Evolutionary conservation across 2,329 filamentous ascomycete species (phyloP), one percentile per base, ranked within the genome.

Genomic region (Aaosphaeria arxii): DNA sequence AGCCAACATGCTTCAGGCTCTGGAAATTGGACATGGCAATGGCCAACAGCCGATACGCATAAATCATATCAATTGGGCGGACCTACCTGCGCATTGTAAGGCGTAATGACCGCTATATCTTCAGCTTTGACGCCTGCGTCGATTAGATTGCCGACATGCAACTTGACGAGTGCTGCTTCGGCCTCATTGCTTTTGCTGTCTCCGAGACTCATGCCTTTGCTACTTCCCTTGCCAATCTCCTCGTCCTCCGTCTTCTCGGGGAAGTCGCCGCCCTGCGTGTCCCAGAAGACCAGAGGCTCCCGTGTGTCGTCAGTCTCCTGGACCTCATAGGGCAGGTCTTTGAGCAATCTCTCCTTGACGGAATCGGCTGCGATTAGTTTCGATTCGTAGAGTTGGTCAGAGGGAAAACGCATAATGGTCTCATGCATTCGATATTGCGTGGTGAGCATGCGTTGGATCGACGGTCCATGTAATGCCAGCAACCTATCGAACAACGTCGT

Each of bases 391-490:
- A 97, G 78, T 64, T 92, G 86, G 52, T 88, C 81, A 0, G 92
- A 96, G 0, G 94, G 92, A 62, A 96, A 99, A 5, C 84, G 81
- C 91, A 97, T 97, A 61, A 99, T 97, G 46, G 79, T 84, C 63
- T 95, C 87, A 66, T 99, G 91, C 94, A 99, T 99, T 35, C 94
- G 90, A 70, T 99, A 99, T 73, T 99, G 94, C 4, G 88, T 95
- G 4, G 90, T 97, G 28, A 99, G 82, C 89, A 97, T 96, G 44
- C 88, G 80, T 74, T 97, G 97, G 73, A 99, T 91, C 4, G 77
- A 77, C 1, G 84, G 73, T 1, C 94, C 94, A 65, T 99, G 89
- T 11, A 96, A 76, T 5, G 80, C 78, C 40, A 99, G 78, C 39
- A 99, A 78, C 30, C 94, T 82, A 69, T 97, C 92, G 68, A 99